A percentile compares a stretch with the other conserved stretches of the same genome.
Conservation (phyloP, 2,329 filamentous ascomycete species). For the Fusarium sp. region DNA sequence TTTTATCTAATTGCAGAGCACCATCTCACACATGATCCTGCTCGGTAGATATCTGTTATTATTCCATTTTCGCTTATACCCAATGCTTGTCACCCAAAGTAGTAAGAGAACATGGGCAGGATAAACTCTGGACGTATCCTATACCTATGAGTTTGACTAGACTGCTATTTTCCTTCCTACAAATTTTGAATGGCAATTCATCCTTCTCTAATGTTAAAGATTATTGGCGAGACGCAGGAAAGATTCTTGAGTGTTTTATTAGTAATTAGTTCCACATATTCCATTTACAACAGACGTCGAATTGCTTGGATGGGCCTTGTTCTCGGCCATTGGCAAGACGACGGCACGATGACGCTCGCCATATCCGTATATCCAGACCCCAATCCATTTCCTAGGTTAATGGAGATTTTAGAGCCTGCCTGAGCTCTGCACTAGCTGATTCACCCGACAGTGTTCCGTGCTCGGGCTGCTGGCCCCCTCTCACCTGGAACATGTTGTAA, state of each 20-base stretch:
- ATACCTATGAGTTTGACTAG: not conserved
- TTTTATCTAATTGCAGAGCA: not conserved
- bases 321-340: not conserved
- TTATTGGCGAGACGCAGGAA: not conserved
- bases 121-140: not conserved
- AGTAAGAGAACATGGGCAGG: not conserved
- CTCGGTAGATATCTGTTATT: not conserved
- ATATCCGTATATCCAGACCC: not conserved
- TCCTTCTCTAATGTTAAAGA: not conserved
- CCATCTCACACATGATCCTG: not conserved
- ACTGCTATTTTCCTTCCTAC: not conserved
- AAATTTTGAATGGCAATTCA: not conserved
- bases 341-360: not conserved
- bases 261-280: not conserved
- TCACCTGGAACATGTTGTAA: not conserved
- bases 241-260: not conserved
- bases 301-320: not conserved
- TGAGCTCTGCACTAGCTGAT: not conserved
- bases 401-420: not conserved
- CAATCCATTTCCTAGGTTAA: not conserved
- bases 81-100: not conserved
- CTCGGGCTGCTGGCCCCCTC: not conserved
- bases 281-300: not conserved
- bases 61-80: not conserved
- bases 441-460: not conserved